Evolutionary conservation across 108 stramenopile species (phyloP), one percentile per base, ranked within the genome.

Genomic region (Cyclostephanos tholiformis): DNA sequence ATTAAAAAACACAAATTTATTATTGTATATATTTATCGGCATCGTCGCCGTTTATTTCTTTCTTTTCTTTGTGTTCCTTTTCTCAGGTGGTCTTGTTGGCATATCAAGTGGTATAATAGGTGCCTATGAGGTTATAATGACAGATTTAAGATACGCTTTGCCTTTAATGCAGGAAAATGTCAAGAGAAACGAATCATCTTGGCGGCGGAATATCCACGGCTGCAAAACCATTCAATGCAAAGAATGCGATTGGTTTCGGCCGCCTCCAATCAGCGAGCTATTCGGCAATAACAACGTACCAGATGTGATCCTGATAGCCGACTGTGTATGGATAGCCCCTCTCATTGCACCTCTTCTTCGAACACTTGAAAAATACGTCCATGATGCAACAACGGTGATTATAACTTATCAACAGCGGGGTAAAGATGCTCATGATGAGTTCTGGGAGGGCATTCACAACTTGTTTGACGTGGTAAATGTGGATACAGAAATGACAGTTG

Each of bases 291-390:
- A 30, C 58, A 53, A 4, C 19, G 36, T 19, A 25, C 75, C 85
- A 46, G 84, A 89, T 46, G 82, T 89, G 12, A 70, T 89, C 2
- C 59, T 91, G 36, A 77, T 87, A 39, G 88, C 90, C 30, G 90
- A 91, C 50, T 88, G 88, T 71, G 87, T 91, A 10, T 91, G 90
- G 90, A 32, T 89, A 51, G 71, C 79, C 6, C 63, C 69, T 67
- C 74, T 91, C 30, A 84, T 91, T 41, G 57, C 63, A 32, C 90
- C 90, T 39, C 64, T 91, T 35, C 43, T 91, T 4, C 63, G 64
- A 46, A 88, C 88, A 10, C 13, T 91, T 3, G 20, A 63, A 66
- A 29, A 12, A 62, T 72, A 80, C 65, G 39, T 76, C 46, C 30
- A 65, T 16, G 25, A 52, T 20, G 2, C 67, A 32, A 62, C 80